These are phyloP conservation scores for Populus trichocarpa DNA, from an alignment of 441 rosid genomes.

Conservation along the genomic window DNA sequence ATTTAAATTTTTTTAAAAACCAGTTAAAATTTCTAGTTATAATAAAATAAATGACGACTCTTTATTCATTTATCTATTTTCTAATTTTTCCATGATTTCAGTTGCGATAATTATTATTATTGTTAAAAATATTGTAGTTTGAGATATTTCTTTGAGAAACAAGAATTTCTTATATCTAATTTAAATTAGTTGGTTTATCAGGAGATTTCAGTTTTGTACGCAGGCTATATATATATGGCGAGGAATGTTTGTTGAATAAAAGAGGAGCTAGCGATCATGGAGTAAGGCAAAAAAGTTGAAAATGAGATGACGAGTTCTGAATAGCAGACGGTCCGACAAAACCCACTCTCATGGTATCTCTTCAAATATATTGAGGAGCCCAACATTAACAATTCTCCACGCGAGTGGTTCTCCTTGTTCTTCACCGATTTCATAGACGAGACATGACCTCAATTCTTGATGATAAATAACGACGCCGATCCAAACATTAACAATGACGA, in stretches of 20 bases:
- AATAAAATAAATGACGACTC: too few species aligned
- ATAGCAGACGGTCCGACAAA: slow-evolving; percentile 20
- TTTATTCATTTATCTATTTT: too few species aligned
- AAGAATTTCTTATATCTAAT: too few species aligned
- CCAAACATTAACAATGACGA: slow-evolving; percentile 12
- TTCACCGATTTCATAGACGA: not conserved
- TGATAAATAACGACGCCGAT: not conserved
- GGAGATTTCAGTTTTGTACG: not conserved
- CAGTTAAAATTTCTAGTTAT: too few species aligned
- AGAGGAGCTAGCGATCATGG: not conserved
- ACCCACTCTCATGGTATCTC: slow-evolving; percentile 11
- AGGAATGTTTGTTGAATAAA: not conserved
- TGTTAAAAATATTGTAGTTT: too few species aligned
- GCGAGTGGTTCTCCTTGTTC: slow-evolving; percentile 22
- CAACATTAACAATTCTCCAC: too few species aligned
- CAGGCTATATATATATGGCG: not conserved
- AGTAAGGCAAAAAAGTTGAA: not conserved
- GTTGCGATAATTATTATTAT: too few species aligned
- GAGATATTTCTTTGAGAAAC: too few species aligned
- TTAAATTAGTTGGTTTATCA: not conserved
- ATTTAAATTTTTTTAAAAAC: too few species aligned
- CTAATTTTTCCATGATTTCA: too few species aligned
- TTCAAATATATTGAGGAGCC: slow-evolving; percentile 7
- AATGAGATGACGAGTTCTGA: not conserved
- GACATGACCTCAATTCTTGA: not conserved